Evolutionary conservation across 2,329 filamentous ascomycete genomes (phyloP).

Genomic region (Microcyclosporella mali): DNA sequence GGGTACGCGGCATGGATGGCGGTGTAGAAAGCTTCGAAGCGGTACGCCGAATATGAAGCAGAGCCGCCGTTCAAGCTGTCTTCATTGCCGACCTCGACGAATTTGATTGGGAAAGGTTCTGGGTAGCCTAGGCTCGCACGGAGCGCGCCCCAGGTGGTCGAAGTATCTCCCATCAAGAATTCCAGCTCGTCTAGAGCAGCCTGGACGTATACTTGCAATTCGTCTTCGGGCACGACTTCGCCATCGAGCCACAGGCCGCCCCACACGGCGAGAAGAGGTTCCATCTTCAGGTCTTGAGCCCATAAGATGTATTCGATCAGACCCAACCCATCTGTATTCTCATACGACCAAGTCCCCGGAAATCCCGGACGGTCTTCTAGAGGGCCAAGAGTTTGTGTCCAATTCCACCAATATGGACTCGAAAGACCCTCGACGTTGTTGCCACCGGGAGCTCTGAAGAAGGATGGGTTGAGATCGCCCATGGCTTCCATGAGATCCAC

Average conservation of each 20-base stretch:
- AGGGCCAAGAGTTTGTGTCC: constrained; percentile 50
- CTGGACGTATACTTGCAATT: constrained; percentile 47
- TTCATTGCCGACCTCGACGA: constrained; percentile 64
- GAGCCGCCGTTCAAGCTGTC: constrained; percentile 51
- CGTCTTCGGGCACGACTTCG: constrained; percentile 41
- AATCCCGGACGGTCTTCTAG: constrained; percentile 50
- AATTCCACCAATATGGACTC: constrained; percentile 37
- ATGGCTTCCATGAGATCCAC: constrained; percentile 43
- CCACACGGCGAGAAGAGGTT: constrained; percentile 50
- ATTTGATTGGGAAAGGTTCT: constrained; percentile 54
- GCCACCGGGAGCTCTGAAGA: constrained; percentile 60
- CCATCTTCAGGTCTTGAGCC: constrained; percentile 44
- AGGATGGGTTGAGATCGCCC: constrained; percentile 30
- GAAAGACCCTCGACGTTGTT: constrained; percentile 46
- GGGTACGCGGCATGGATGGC: constrained; percentile 54
- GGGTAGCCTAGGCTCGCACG: constrained; percentile 57
- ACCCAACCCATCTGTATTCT: constrained; percentile 57
- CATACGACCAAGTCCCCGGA: constrained; percentile 52
- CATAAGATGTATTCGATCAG: constrained; percentile 57
- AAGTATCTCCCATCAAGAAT: constrained; percentile 51
- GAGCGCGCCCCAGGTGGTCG: constrained; percentile 51
- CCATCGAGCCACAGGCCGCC: constrained; percentile 51
- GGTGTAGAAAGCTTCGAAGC: constrained; percentile 55
- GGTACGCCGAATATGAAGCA: constrained; percentile 38
- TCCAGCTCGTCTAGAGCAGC: constrained; percentile 59